Conservation (phyloP, 805 yeast genomes). For the Metschnikowia cubensis region DNA sequence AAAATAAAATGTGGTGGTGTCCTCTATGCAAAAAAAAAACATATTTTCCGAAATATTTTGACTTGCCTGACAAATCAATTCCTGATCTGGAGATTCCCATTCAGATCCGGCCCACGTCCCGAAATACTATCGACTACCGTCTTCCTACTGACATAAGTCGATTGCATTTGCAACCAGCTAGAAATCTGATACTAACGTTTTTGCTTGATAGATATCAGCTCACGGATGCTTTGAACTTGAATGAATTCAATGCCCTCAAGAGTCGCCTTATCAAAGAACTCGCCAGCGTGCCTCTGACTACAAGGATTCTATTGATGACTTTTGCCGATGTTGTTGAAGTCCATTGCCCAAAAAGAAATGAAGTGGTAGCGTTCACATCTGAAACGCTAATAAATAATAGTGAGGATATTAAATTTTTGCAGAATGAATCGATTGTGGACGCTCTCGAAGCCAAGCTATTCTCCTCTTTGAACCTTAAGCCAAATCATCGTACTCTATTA, state of each 20-base stretch:
- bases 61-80: constrained; percentile 11
- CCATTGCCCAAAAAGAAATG: constrained; percentile 12
- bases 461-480: not conserved
- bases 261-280: constrained; percentile 13
- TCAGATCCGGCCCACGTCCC: constrained; percentile 22
- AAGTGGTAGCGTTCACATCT: not conserved
- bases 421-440: constrained; percentile 4
- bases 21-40: constrained; percentile 30
- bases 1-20: constrained; percentile 37
- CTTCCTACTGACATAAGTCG: constrained; percentile 27
- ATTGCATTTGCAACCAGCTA: constrained; percentile 8
- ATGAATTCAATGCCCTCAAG: constrained; percentile 14
- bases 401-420: not conserved
- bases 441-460: constrained; percentile 8
- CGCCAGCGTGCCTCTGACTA: constrained; percentile 14
- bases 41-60: constrained; percentile 20
- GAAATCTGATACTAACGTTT: constrained; percentile 16
- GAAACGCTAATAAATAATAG: not conserved
- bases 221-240: constrained; percentile 17
- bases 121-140: constrained; percentile 28
- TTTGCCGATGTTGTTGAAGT: constrained; percentile 27
- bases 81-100: constrained; percentile 26
- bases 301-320: constrained; percentile 24
- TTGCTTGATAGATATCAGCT: constrained; percentile 32
- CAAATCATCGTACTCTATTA: not conserved